Evolutionary conservation across 805 yeast genomes (phyloP).

Genomic region (Spathaspora sp.): DNA sequence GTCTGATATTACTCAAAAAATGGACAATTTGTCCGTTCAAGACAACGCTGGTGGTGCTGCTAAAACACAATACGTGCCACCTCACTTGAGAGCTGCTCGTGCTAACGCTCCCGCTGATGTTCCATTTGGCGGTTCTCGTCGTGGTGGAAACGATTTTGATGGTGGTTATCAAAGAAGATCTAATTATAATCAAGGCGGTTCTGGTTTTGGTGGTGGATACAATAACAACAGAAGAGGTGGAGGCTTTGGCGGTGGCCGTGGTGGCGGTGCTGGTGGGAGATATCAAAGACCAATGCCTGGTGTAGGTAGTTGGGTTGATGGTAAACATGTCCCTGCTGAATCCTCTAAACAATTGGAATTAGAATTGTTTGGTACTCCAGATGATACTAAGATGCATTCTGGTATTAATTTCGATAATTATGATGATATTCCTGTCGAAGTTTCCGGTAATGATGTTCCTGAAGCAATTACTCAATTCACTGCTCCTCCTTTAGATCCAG

Average conservation of each 20-base stretch:
- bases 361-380: constrained; percentile 79
- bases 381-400: constrained; percentile 74
- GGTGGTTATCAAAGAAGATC: constrained; percentile 12
- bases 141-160: constrained; percentile 7
- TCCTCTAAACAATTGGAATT: constrained; percentile 66
- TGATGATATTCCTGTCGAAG: constrained; percentile 98
- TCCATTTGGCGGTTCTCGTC: constrained; percentile 9
- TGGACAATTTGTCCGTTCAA: constrained; percentile 53
- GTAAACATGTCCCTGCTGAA: constrained; percentile 81
- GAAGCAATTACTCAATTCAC: constrained; percentile 88
- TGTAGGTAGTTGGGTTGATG: constrained; percentile 82
- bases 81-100: constrained; percentile 40
- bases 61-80: constrained; percentile 48
- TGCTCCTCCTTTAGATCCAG: constrained; percentile 84
- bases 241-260: constrained; percentile 22
- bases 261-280: constrained; percentile 31
- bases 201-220: constrained; percentile 24
- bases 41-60: constrained; percentile 22
- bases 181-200: constrained; percentile 14
- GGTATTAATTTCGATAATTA: constrained; percentile 99
- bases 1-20: constrained; percentile 57
- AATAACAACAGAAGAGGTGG: constrained; percentile 7
- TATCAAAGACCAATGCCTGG: constrained; percentile 42
- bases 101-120: constrained; percentile 12
- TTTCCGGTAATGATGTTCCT: constrained; percentile 91